Evolutionary conservation across 2,329 filamentous ascomycete species (phyloP), one percentile per base, ranked within the genome.

Genomic region (Gaeumannomyces tritici): DNA sequence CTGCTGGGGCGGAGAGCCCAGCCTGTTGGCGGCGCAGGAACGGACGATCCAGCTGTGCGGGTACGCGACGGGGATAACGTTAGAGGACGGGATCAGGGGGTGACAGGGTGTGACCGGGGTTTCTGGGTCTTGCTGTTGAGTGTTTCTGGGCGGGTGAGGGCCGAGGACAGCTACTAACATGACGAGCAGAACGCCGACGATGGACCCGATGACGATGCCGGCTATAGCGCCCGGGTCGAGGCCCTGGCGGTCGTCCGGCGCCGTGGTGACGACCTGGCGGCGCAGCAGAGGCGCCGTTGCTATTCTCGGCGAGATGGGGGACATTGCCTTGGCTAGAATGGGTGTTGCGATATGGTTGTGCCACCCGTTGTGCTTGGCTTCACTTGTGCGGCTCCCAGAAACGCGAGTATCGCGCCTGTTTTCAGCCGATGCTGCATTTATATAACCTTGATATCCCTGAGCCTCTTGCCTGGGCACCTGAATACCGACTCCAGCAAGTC

Each of bases 191-290:
- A 79, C 66, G 21, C 79, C 79, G 57, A 68, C 73, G 61, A 82
- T 72, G 28, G 77, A 78, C 24, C 79, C 79, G 64, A 82, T 76
- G 57, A 82, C 77, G 63, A 82, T 82, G 58, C 79, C 80, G 1
- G 78, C 79, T 59, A 83, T 82, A 57, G 78, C 79, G 56, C 80
- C 80, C 59, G 77, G 78, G 21, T 51, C 21, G 21, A 4, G 42
- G 42, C 12, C 42, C 21, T n/a, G 8, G 8, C 18, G 21, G 35
- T 42, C 15, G 42, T 51, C 21, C 5, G 5, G 42, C 18, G 42
- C 7, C 21, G 18, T 24, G 21, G 18, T 24, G 42, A 51, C 42
- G 4, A n/a, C 42, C 42, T 51, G 42, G 3, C 42, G 42, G 7
- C 42, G 42, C 18, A 24, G 42, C 21, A 51, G 42, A 7, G 42